Base-by-base conservation (phyloP, 169 alveolate genomes). In the Eimeria praecox region DNA sequence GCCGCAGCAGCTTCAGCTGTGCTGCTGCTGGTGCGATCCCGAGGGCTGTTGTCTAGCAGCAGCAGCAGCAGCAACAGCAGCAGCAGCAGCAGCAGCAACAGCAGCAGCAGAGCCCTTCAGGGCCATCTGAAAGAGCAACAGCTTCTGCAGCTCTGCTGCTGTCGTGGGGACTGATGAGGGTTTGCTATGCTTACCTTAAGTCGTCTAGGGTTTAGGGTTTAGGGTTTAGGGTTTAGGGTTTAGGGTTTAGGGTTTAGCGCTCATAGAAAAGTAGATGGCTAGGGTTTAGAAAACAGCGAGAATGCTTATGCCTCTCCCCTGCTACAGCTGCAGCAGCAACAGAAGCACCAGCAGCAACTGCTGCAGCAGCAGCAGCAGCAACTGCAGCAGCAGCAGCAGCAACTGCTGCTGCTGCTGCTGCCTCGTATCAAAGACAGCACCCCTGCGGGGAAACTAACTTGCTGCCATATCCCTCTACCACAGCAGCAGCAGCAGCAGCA, bases 1-100 rank as follows among this genome's bases (percentile, higher is more conserved):
- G 85, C 56, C 85, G 85, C 85, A 73, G 85, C 85, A 73, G 85
- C 85, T 73, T 73, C 20, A 73, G 85, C 85, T 73, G 85, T 38
- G 85, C 85, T 73, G 85, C 85, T 73, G 52, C 85, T 35, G 85
- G 52, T 73, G 85, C 85, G 12, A 66, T 66, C 9, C 78, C 78
- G 3, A 66, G 78, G 27, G 44, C 40, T 66, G 40, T 66, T 66
- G 33, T 66, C 3, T 66, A 66, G 78, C 78, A n/a, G 40, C 78
- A 27, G 78, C 78, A 66, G 78, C 78, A 66, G 78, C 78, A 27
- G 44, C 40, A 66, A 24, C 33, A 33, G 78, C 44, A 27, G 16
- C 33, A 27, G 33, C 78, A n/a, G 22, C 33, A 27, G 44, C 22
- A 59, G 22, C 71, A 59, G 71, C 71, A 16, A 59, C 71, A 22